Evolutionary conservation across 768 basidiomycete genomes (phyloP), one percentile per base, ranked within the genome.

Genomic region (Phaeotremella skinneri): DNA sequence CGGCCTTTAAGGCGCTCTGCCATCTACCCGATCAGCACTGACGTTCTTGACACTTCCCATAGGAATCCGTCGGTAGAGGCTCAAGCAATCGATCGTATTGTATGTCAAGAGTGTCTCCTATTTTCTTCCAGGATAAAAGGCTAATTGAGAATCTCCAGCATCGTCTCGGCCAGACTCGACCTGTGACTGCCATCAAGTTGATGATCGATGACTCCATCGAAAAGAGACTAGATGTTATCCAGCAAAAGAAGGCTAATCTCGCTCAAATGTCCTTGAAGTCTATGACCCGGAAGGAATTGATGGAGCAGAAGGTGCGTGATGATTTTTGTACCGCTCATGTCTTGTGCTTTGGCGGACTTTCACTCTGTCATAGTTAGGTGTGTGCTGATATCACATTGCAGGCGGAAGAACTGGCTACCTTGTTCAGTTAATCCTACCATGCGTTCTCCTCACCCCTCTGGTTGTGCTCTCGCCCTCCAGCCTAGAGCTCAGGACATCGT

Each of bases 61-160:
- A 91, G 90, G 91, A 96, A 96, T 69, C 92, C 92, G 16, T 91
- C 91, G 20, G 92, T 93, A 4, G 92, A 98, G 79, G 92, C 96
- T 71, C 94, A 97, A 78, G 94, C 93, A 20, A 90, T 97, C 27
- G 96, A 99, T 79, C 89, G 94, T 52, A 94, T 96, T 64, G 91
- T 96, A 68, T 13, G 43, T 45, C 43, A 23, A 7, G 13, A 7
- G 13, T 39, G 9, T n/a, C 9, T 9, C n/a, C 37, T 39, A 39
- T n/a, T 39, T n/a, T 9, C 9, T 9, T 39, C n/a, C 30, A 50
- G 5, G 58, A n/a, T 30, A 58, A n/a, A n/a, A 50, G 25, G 13
- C 48, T 54, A 23, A 31, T 59, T 60, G 48, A 47, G 37, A 29
- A 3, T 30, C 50, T 63, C 49, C 70, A 94, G 90, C 96, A 99